Percentiles rank a stretch among this genome's conserved stretches.
Conservation (phyloP, 2,329 filamentous ascomycete genomes). For the Cladophialophora chaetospira region DNA sequence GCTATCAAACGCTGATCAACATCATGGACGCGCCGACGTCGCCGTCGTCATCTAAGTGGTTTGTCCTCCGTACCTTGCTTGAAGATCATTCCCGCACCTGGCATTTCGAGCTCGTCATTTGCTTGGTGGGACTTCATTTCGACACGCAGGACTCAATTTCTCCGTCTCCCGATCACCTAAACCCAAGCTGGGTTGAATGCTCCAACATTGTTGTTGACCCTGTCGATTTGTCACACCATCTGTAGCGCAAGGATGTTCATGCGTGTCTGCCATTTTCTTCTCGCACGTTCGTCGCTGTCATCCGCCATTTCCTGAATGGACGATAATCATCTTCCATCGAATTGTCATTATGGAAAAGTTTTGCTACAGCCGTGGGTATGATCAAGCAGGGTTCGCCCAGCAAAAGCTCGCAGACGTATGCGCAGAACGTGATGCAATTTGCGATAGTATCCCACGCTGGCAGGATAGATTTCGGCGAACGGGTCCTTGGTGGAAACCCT, state of each 20-base stretch:
- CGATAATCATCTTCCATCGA: neutral
- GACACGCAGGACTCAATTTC: constrained; percentile 9
- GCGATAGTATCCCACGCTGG: neutral
- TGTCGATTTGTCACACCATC: constrained; percentile 4
- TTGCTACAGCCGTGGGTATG: too few relatives aligned
- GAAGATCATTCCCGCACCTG: constrained; percentile 7
- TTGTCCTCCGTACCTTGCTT: neutral
- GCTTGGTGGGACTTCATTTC: neutral
- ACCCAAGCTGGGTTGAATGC: neutral
- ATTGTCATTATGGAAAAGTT: constrained; percentile 7
- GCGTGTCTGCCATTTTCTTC: neutral
- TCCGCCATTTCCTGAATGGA: constrained; percentile 6
- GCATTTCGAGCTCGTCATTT: constrained; percentile 1
- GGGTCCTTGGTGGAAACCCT: neutral
- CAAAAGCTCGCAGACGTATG: neutral
- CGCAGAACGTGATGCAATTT: neutral
- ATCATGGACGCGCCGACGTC: too few relatives aligned
- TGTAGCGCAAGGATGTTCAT: neutral
- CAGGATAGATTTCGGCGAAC: neutral
- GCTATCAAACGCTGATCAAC: neutral
- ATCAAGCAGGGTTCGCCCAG: constrained; percentile 2
- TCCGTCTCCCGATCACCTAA: constrained; percentile 16
- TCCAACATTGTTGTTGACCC: neutral
- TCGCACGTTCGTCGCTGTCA: neutral
- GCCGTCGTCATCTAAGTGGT: neutral